Conservation (phyloP, 1,284 basidiomycete species). For the Ganoderma multipileum region DNA sequence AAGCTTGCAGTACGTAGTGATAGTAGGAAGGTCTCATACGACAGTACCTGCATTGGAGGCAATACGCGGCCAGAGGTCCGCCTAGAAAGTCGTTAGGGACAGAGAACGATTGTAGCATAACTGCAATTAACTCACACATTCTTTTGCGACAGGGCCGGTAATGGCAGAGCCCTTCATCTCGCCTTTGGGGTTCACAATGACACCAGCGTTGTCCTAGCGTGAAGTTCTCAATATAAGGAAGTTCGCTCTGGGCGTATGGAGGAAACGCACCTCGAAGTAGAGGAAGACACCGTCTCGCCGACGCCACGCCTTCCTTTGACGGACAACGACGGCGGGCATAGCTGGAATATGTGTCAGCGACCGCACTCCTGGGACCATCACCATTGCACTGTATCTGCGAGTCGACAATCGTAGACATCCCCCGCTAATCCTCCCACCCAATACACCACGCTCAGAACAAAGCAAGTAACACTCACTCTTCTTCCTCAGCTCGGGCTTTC, state of each 20-base stretch:
- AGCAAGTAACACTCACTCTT: conserved; percentile 83
- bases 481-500: conserved; percentile 99
- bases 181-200: conserved; percentile 98
- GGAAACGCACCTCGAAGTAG: conserved; percentile 85
- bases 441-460: conserved; percentile 8
- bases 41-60: conserved; percentile 98
- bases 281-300: conserved; percentile 98
- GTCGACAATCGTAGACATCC: background rate
- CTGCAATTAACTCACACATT: conserved; percentile 73
- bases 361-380: background rate
- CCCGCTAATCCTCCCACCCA: background rate
- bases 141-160: conserved; percentile 96
- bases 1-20: conserved; percentile 30
- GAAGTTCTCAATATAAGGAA: background rate
- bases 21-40: conserved; percentile 61
- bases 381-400: background rate
- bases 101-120: background rate
- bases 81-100: conserved; percentile 49
- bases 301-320: conserved; percentile 99
- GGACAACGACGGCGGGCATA: conserved; percentile 97
- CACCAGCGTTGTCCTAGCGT: conserved; percentile 90
- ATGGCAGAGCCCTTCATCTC: conserved; percentile 99
- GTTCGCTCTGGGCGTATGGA: background rate
- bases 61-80: conserved; percentile 99
- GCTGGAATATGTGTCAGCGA: conserved; percentile 56